Evolutionary conservation across 176 grass and related monocot species (phyloP).

Genomic region (Pharus latifolius): DNA sequence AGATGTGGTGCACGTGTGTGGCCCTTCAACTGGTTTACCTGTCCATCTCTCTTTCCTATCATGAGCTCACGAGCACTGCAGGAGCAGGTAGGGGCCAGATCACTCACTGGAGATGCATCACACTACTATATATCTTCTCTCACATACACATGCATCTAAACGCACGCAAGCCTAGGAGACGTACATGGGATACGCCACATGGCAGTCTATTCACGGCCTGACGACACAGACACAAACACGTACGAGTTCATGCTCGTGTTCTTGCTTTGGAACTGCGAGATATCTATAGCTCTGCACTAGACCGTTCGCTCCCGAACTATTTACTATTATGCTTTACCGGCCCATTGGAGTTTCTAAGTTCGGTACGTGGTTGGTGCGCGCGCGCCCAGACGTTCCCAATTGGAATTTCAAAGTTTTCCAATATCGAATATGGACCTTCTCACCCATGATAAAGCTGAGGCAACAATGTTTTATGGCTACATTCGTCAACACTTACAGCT

Average conservation of each 20-base stretch:
- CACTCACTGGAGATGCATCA: slow-evolving; percentile 22
- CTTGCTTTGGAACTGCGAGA: background rate
- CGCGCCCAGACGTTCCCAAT: background rate
- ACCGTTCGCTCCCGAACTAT: slow-evolving; percentile 19
- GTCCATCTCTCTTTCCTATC: slow-evolving; percentile 28
- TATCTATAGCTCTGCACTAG: background rate
- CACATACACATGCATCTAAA: background rate
- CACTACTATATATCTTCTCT: background rate
- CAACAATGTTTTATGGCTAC: no score
- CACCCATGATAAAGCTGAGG: no score
- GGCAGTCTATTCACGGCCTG: background rate
- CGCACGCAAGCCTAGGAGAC: slow-evolving; percentile 25
- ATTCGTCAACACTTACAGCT: no score
- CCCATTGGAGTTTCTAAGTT: background rate
- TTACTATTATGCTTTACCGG: background rate
- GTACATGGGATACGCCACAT: slow-evolving; percentile 21
- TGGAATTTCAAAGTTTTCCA: background rate
- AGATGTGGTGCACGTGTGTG: no score
- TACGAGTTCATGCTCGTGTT: slow-evolving; percentile 23
- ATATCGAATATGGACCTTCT: no score
- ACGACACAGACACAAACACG: background rate
- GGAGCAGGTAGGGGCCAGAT: slow-evolving; percentile 44
- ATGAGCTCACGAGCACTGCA: slow-evolving; percentile 22
- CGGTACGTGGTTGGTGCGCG: slow-evolving; percentile 10
- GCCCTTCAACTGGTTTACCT: no score